phyloP scores from a whole-genome alignment of 768 basidiomycete species.

The Mrakia frigida region DNA sequence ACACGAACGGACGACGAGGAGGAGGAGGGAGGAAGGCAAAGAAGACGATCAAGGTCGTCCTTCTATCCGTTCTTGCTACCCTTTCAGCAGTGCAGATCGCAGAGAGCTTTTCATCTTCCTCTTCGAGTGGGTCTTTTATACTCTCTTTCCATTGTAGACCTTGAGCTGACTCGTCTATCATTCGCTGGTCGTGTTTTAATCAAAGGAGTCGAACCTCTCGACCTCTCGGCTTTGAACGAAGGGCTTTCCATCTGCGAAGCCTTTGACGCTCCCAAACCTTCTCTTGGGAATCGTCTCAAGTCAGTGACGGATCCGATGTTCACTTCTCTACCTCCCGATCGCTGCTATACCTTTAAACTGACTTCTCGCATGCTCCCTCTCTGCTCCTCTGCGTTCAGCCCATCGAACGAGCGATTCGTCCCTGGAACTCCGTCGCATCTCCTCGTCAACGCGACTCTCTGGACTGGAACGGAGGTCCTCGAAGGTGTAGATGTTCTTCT shows the following conservation, averaged over 20 bases:
- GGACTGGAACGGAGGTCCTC: slow-evolving; percentile 56
- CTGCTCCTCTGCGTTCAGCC: neutral
- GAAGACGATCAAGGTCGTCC: neutral
- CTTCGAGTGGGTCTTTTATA: no score
- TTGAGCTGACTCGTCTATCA: neutral
- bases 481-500: slow-evolving; percentile 58
- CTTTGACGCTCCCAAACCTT: slow-evolving; percentile 13
- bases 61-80: neutral
- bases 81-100: neutral
- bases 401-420: slow-evolving; percentile 40
- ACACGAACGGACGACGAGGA: neutral
- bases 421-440: slow-evolving; percentile 52
- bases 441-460: slow-evolving; percentile 66
- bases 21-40: neutral
- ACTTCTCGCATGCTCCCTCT: neutral
- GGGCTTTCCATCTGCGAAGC: slow-evolving; percentile 13
- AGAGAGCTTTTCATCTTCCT: neutral
- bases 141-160: no score
- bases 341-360: no score
- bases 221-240: neutral
- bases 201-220: neutral
- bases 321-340: no score
- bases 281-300: slow-evolving; percentile 3
- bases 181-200: neutral
- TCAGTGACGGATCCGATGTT: neutral